Conservation (phyloP, 495 filamentous ascomycete species). For the Aspergillus avenaceus region DNA sequence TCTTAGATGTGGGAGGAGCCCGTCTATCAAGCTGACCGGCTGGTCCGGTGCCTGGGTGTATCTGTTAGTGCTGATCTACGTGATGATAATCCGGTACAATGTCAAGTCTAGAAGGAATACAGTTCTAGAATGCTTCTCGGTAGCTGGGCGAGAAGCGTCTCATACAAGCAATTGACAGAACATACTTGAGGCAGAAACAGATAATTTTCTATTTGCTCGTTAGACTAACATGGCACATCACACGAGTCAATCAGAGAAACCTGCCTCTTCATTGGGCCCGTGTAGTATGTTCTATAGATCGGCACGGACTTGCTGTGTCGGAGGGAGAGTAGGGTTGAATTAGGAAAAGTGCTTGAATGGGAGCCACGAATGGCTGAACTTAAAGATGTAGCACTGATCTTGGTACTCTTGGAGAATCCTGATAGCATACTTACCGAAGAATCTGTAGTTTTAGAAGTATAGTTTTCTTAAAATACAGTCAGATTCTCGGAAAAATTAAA, state of each 20-base stretch:
- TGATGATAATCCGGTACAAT: background rate
- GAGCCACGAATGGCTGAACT: constrained; percentile 1
- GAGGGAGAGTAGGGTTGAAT: background rate
- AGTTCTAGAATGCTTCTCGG: background rate
- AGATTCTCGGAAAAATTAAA: too few relatives aligned
- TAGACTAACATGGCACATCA: background rate
- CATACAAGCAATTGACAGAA: background rate
- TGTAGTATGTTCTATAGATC: constrained; percentile 1
- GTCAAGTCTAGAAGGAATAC: background rate
- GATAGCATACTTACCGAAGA: constrained; percentile 8
- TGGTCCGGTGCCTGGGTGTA: background rate
- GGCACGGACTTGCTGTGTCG: background rate
- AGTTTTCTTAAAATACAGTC: background rate
- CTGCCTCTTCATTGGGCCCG: constrained; percentile 10
- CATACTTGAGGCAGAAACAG: constrained; percentile 3
- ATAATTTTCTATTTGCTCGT: constrained; percentile 4
- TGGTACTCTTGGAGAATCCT: background rate
- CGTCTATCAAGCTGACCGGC: background rate
- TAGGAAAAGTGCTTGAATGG: background rate
- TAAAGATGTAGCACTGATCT: constrained; percentile 4
- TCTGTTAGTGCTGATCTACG: background rate
- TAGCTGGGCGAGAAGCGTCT: background rate
- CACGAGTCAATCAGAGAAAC: background rate
- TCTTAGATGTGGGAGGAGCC: background rate
- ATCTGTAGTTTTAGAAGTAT: background rate